phyloP scores from a whole-genome alignment of 2,329 filamentous ascomycete species.

The Botrytis byssoidea region DNA sequence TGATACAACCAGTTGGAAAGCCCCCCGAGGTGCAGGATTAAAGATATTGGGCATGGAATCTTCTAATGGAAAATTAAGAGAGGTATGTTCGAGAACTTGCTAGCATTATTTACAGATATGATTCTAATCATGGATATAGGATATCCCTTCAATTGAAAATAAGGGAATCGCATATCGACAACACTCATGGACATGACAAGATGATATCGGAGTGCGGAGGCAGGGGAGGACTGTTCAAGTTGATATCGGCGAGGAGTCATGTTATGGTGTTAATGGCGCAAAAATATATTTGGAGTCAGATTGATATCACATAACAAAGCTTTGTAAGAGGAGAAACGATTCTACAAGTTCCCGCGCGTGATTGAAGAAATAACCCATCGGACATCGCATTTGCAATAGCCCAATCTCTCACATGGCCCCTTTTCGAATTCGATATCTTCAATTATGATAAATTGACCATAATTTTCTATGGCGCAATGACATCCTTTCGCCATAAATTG shows the following conservation, averaged over 20 bases:
- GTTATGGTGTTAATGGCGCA: constrained; percentile 10
- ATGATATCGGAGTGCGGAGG: not conserved
- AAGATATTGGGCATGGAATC: constrained; percentile 6
- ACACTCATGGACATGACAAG: not conserved
- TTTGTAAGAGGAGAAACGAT: not conserved
- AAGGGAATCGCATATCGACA: not conserved
- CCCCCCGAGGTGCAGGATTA: constrained; percentile 58
- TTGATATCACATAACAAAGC: not conserved
- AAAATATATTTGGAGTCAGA: not conserved
- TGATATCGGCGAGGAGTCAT: not conserved
- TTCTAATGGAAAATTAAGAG: not conserved
- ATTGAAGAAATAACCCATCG: not conserved
- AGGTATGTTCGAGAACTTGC: not conserved
- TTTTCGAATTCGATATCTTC: too few relatives aligned
- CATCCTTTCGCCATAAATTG: not conserved
- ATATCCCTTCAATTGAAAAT: not conserved
- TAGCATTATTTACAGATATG: not conserved
- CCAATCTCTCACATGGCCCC: not conserved
- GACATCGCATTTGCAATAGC: not conserved
- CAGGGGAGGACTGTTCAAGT: not conserved
- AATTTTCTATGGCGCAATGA: not conserved
- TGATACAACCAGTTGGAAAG: constrained; percentile 65
- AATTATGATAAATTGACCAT: not conserved
- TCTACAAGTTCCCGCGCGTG: not conserved
- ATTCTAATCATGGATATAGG: not conserved